A percentile compares a stretch with the other conserved stretches of the same genome.
Conservation (phyloP, 345 rosid genomes). For the Brassica cretica region DNA sequence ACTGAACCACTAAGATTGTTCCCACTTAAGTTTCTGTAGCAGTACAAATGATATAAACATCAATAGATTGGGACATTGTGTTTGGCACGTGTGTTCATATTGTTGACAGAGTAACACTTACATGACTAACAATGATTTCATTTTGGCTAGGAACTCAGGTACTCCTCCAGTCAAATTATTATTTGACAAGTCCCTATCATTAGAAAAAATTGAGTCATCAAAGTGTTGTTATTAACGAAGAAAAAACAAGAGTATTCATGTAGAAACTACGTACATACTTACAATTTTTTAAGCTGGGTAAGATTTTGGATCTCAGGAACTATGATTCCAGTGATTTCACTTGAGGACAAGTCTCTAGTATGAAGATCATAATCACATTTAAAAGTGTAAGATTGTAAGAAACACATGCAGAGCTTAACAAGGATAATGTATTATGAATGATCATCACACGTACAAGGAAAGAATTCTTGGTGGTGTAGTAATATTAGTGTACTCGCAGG, state of each 20-base stretch:
- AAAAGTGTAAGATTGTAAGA: conserved; percentile 1
- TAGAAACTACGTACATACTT: conserved; percentile 16
- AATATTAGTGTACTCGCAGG: conserved; percentile 36
- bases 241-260: not conserved
- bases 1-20: conserved; percentile 53
- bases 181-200: conserved; percentile 59
- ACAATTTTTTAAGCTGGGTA: conserved; percentile 44
- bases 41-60: not conserved
- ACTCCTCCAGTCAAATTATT: conserved; percentile 49
- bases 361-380: conserved; percentile 15
- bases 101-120: conserved; percentile 47
- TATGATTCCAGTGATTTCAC: conserved; percentile 44
- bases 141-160: conserved; percentile 51
- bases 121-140: conserved; percentile 47
- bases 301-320: conserved; percentile 38
- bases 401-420: not conserved
- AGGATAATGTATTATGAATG: not conserved
- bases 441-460: conserved; percentile 31
- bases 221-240: not conserved
- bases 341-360: conserved; percentile 45
- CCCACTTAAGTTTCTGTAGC: conserved; percentile 31
- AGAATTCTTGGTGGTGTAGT: conserved; percentile 39
- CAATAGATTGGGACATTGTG: not conserved
- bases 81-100: conserved; percentile 5
- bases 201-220: not conserved